Conservation (phyloP, 345 rosid genomes). For the Syzygium jambos region DNA sequence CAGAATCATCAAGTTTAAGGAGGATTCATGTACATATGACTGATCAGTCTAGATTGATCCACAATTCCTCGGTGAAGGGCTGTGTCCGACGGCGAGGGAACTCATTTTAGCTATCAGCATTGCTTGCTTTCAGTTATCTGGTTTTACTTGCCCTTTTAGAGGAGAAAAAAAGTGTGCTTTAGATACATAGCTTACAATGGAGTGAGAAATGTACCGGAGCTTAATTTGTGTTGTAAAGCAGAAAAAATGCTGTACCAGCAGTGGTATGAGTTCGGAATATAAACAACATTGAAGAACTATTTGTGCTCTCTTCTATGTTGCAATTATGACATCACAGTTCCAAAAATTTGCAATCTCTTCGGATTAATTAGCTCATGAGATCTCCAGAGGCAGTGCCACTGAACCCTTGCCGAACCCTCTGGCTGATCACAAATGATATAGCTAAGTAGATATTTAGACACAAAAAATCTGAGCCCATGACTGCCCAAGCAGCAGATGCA, state of each 20-base stretch:
- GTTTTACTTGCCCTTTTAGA: neutral
- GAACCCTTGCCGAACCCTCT: neutral
- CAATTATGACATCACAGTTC: neutral
- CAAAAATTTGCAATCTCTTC: neutral
- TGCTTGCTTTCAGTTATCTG: neutral
- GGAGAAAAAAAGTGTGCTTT: neutral
- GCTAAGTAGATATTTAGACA: neutral
- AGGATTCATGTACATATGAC: constrained; percentile 24
- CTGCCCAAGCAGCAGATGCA: neutral
- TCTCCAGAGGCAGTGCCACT: neutral
- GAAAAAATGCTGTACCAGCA: neutral
- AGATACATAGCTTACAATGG: neutral
- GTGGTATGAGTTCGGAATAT: neutral
- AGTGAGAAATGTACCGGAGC: neutral
- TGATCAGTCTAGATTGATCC: neutral
- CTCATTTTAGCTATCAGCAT: neutral
- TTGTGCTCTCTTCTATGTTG: neutral
- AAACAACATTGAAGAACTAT: neutral
- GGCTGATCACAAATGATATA: neutral
- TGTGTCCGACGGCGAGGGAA: neutral
- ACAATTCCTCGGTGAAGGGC: neutral
- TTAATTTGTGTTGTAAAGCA: neutral
- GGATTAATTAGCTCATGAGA: neutral
- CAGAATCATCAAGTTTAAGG: constrained; percentile 41
- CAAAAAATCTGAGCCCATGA: neutral